Base-by-base conservation (phyloP, 495 filamentous ascomycete species). In the Daldinia grandis region DNA sequence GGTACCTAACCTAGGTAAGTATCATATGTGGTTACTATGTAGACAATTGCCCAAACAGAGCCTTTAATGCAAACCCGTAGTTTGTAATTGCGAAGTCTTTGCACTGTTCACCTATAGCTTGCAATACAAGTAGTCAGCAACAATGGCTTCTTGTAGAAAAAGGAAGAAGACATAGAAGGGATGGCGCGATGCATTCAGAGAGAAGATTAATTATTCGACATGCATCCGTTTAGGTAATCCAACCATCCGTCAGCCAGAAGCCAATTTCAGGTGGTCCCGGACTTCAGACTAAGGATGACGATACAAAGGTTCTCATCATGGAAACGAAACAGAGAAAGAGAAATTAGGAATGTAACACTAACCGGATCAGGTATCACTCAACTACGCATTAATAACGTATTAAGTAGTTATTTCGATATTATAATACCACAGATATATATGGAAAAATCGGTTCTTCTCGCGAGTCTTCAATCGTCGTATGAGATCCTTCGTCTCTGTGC, bases 271-370 rank as follows among this genome's bases (percentile, higher is more conserved):
- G 33, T 64, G 68, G 62, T 59, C 71, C 66, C 72, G 62, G 70
- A 78, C 73, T 82, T 89, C 81, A 81, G 87, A 77, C 87, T 89
- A 89, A 88, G 87, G 87, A 89, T 89, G 87, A 88, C 86, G 85
- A 87, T 88, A 88, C 42, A 73, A 78, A 80, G 78, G 79, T 79
- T 87, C 83, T 88, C 87, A 87, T 88, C 87, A 87, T 84, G 69
- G 53, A 59, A 64, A 70, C 47, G 15, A 58, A 58, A 21, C 19
- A 55, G 37, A 62, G 54, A 64, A 49, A 53, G 60, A 51, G 21
- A 15, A 37, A 21, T 1, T 54, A 50, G 24, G 51, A 65, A 66
- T 55, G 38, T 14, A 59, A 30, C 53, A 77, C 75, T 44, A 61
- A 77, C 75, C 75, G 68, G 35, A 4, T 7, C 4, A 58, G 31